Conservation (phyloP, 148 eudicot genomes). For the Cornus controversa region DNA sequence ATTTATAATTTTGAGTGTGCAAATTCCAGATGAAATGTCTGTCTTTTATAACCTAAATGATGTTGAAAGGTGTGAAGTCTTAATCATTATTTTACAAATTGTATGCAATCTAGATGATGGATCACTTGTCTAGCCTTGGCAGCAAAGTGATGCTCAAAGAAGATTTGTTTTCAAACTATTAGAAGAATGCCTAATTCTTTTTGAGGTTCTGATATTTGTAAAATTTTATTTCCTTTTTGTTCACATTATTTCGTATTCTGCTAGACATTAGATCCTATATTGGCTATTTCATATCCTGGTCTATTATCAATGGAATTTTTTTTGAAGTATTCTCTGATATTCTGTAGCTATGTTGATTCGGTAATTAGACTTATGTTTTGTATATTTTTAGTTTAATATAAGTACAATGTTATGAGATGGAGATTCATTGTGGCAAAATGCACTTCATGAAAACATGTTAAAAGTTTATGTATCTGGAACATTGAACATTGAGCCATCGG, state of each 20-base stretch:
- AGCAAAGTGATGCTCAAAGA: slow-evolving; percentile 95
- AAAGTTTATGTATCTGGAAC: too few species aligned
- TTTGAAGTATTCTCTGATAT: too few species aligned
- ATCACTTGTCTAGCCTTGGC: slow-evolving; percentile 95
- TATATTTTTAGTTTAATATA: not conserved
- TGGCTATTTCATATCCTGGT: too few species aligned
- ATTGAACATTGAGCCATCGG: too few species aligned
- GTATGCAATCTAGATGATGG: slow-evolving; percentile 92
- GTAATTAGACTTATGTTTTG: not conserved
- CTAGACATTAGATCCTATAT: not conserved
- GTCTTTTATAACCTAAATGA: slow-evolving; percentile 93
- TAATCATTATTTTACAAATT: slow-evolving; percentile 84
- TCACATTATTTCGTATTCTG: slow-evolving; percentile 1
- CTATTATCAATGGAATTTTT: too few species aligned
- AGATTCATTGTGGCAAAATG: slow-evolving; percentile 15
- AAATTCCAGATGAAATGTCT: slow-evolving; percentile 99
- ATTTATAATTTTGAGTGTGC: slow-evolving; percentile 25
- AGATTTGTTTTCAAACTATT: slow-evolving; percentile 94
- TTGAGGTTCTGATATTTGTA: slow-evolving; percentile 57
- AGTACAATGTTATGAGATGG: not conserved
- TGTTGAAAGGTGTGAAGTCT: slow-evolving; percentile 89
- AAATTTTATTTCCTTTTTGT: slow-evolving; percentile 1
- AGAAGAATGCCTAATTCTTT: too few species aligned
- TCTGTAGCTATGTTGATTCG: not conserved
- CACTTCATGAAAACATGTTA: not conserved